These are phyloP conservation scores for Ophiostoma himal-ulmi DNA, from an alignment of 2,329 filamentous ascomycete species.

Conservation along the genomic window DNA sequence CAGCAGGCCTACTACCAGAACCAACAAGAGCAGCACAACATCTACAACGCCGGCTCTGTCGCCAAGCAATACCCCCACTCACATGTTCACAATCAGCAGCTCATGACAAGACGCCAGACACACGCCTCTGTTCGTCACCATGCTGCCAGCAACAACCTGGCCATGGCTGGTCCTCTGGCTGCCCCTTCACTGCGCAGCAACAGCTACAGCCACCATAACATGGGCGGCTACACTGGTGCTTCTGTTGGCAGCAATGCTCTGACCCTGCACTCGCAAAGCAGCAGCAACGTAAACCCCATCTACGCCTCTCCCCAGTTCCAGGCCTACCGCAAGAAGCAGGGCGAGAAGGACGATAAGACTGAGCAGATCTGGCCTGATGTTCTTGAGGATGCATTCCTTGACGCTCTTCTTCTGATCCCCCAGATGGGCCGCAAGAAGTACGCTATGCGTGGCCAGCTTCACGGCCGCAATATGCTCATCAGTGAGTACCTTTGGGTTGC, in stretches of 20 bases:
- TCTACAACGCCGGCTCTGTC: slow-evolving; percentile 19
- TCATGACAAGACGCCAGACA: slow-evolving; percentile 20
- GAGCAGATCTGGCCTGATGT: slow-evolving; percentile 57
- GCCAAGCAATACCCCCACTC: slow-evolving; percentile 19
- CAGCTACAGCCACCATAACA: slow-evolving; percentile 15
- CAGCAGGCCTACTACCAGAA: slow-evolving; percentile 24
- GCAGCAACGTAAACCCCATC: slow-evolving; percentile 47
- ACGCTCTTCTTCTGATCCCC: slow-evolving; percentile 60
- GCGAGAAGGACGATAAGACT: slow-evolving; percentile 56
- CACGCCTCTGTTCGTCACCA: slow-evolving; percentile 11
- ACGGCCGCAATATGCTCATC: slow-evolving; percentile 65
- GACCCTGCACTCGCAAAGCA: slow-evolving; percentile 10
- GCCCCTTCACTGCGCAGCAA: slow-evolving; percentile 16
- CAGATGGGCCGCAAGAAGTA: slow-evolving; percentile 62
- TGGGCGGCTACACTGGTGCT: slow-evolving; percentile 8
- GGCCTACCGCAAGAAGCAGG: slow-evolving; percentile 60
- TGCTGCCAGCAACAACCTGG: slow-evolving; percentile 17
- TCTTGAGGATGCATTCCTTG: slow-evolving; percentile 61
- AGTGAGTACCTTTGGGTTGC: slow-evolving; percentile 60
- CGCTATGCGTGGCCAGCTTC: slow-evolving; percentile 56
- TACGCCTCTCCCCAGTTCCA: slow-evolving; percentile 58
- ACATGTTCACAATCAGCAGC: slow-evolving; percentile 19
- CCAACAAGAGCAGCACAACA: slow-evolving; percentile 20
- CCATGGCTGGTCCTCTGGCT: slow-evolving; percentile 18
- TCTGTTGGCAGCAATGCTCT: slow-evolving; percentile 11